A percentile compares a stretch with the other conserved stretches of the same genome.
Conservation (phyloP, 2,329 filamentous ascomycete species). For the Xylaria sp. region DNA sequence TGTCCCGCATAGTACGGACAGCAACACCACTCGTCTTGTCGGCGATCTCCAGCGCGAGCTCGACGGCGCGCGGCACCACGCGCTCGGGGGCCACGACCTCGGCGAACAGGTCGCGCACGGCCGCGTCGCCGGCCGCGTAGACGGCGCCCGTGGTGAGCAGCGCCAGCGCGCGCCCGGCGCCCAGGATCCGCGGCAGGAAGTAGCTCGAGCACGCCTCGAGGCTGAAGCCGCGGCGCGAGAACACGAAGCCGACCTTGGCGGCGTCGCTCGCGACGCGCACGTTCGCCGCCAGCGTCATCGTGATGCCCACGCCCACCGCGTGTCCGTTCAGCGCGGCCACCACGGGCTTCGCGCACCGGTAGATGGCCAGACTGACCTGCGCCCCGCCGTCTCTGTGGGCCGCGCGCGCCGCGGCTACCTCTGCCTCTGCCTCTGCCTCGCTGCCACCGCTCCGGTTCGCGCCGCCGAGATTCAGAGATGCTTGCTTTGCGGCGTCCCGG, state of each 20-base stretch:
- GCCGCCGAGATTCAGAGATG: conserved; percentile 3
- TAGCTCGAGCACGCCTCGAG: conserved; percentile 78
- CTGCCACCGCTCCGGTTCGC: neutral
- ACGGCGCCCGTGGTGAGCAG: conserved; percentile 74
- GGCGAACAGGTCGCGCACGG: conserved; percentile 71
- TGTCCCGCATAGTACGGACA: conserved; percentile 73
- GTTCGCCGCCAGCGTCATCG: conserved; percentile 67
- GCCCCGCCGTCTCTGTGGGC: conserved; percentile 63
- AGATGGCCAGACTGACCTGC: conserved; percentile 63
- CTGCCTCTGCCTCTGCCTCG: neutral
- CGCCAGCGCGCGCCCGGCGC: conserved; percentile 70
- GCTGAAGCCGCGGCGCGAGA: conserved; percentile 73
- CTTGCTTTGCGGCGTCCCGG: conserved; percentile 8
- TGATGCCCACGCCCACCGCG: conserved; percentile 70
- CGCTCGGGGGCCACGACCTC: conserved; percentile 69
- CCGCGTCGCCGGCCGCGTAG: conserved; percentile 61
- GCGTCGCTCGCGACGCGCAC: conserved; percentile 63
- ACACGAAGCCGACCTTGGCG: conserved; percentile 79
- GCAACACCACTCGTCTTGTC: conserved; percentile 72
- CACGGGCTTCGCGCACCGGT: conserved; percentile 67
- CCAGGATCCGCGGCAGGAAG: conserved; percentile 77
- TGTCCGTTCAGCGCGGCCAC: conserved; percentile 68
- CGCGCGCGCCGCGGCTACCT: conserved; percentile 11
- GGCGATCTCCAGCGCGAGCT: conserved; percentile 73
- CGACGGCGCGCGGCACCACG: conserved; percentile 72